These are phyloP conservation scores for Arthroderma sp. DNA, from an alignment of 2,329 filamentous ascomycete genomes.

Conservation along the genomic window DNA sequence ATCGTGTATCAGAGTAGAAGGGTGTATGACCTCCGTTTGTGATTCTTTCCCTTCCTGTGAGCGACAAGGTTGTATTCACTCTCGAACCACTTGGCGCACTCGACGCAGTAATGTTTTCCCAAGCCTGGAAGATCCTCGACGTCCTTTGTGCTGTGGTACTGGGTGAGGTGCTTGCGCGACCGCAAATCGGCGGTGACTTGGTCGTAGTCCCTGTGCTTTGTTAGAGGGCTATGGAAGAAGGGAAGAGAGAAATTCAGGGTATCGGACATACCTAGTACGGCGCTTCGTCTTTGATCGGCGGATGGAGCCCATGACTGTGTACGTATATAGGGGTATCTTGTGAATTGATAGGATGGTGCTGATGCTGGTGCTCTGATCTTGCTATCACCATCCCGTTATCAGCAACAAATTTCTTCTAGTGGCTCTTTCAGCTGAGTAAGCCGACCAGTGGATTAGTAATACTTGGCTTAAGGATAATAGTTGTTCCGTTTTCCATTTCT, in stretches of 20 bases:
- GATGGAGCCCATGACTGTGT: constrained; percentile 50
- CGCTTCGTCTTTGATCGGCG: constrained; percentile 62
- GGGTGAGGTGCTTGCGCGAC: constrained; percentile 65
- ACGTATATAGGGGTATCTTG: constrained; percentile 1
- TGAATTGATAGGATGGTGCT: neutral
- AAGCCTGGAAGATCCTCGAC: constrained; percentile 78
- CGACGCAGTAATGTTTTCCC: constrained; percentile 74
- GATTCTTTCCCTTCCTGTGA: constrained; percentile 78
- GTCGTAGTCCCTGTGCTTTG: constrained; percentile 65
- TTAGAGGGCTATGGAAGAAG: constrained; percentile 36
- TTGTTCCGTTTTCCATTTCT: too few species aligned
- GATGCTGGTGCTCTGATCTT: neutral
- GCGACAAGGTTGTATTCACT: constrained; percentile 60
- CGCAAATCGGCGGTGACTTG: constrained; percentile 76
- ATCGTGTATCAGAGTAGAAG: constrained; percentile 11
- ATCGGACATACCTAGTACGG: constrained; percentile 47
- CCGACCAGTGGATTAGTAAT: too few species aligned
- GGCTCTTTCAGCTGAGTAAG: neutral
- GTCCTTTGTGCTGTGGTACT: constrained; percentile 67
- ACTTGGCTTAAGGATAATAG: neutral
- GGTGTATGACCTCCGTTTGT: constrained; percentile 63
- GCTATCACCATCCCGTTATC: neutral
- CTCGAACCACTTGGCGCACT: constrained; percentile 96
- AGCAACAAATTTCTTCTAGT: neutral
- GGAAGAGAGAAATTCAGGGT: neutral